Conservation (phyloP, 2,329 filamentous ascomycete genomes). For the Metarhizium rileyi region DNA sequence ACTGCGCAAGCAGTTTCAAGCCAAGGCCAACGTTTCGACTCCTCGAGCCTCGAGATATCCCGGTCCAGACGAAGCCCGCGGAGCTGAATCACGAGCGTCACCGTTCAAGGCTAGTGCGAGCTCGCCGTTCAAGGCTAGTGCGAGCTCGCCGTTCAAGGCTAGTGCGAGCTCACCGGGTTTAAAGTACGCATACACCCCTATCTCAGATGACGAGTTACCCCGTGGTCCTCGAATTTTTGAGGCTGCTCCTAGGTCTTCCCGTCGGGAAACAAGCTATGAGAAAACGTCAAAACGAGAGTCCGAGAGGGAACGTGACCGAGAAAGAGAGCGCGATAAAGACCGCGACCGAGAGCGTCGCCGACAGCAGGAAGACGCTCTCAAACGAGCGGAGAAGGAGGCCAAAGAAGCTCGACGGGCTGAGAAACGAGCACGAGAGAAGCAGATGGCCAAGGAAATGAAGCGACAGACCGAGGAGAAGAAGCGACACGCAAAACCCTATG, state of each 20-base stretch:
- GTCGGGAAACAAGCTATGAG: constrained; percentile 40
- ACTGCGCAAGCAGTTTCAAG: constrained; percentile 45
- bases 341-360: constrained; percentile 15
- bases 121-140: no score
- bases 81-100: constrained; percentile 20
- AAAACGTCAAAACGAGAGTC: constrained; percentile 34
- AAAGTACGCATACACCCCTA: constrained; percentile 28
- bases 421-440: constrained; percentile 26
- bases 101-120: constrained; percentile 32
- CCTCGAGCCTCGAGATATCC: constrained; percentile 30
- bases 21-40: constrained; percentile 33
- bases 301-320: constrained; percentile 27
- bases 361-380: constrained; percentile 15
- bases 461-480: constrained; percentile 28
- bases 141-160: no score
- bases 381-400: constrained; percentile 22
- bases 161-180: constrained; percentile 22
- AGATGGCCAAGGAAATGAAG: constrained; percentile 28
- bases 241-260: constrained; percentile 25
- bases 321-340: constrained; percentile 11
- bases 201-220: constrained; percentile 39
- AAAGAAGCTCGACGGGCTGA: constrained; percentile 24
- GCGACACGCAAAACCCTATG: constrained; percentile 23
- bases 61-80: constrained; percentile 5
- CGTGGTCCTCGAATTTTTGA: constrained; percentile 32